phyloP scores from a whole-genome alignment of 768 basidiomycete genomes.

The Macrolepiota fuliginosa region DNA sequence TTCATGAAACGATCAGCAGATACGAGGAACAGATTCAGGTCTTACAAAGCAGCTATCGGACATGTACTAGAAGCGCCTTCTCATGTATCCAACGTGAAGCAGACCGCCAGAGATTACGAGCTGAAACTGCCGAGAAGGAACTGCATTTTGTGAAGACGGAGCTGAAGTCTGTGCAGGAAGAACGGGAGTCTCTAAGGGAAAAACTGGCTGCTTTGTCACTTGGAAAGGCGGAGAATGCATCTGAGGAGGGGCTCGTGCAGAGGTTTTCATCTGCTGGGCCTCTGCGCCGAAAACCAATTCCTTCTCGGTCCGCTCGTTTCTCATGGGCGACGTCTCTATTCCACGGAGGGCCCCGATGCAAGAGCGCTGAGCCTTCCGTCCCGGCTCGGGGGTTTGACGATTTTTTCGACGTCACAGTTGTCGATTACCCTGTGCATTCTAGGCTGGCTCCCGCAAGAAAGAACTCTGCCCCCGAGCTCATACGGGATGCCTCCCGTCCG shows the following conservation, averaged over 20 bases:
- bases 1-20: background rate
- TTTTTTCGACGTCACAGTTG: slow-evolving; percentile 3
- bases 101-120: background rate
- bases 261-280: slow-evolving; percentile 1
- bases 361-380: slow-evolving; percentile 6
- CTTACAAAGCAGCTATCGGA: background rate
- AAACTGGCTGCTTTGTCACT: background rate
- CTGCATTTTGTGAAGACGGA: background rate
- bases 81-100: background rate
- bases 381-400: background rate
- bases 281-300: background rate
- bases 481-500: background rate
- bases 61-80: background rate
- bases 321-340: background rate
- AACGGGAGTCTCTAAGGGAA: background rate
- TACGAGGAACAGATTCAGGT: slow-evolving; percentile 1
- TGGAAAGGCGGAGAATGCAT: background rate
- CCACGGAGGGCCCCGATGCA: background rate
- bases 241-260: background rate
- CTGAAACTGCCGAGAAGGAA: background rate
- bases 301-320: background rate
- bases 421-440: background rate
- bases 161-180: background rate
- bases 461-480: background rate
- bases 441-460: background rate